Evolutionary conservation across 139 green algal species (phyloP).

Genomic region (Spirogloea muscicola): DNA sequence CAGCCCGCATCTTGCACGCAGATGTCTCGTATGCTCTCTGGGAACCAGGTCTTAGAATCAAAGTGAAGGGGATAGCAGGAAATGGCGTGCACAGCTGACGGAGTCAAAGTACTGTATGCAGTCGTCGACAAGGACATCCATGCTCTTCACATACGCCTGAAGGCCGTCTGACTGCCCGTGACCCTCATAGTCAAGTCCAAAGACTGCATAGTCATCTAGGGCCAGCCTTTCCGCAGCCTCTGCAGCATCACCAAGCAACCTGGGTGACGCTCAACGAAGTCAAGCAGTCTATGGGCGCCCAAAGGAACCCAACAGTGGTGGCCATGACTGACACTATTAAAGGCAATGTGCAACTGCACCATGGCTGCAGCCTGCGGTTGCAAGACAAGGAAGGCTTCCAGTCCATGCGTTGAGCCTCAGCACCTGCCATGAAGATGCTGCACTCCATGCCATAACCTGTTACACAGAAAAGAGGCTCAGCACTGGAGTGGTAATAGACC

Average conservation of each 20-base stretch:
- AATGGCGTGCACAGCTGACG: not conserved
- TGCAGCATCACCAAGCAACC: conserved; percentile 1
- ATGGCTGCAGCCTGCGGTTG: no score
- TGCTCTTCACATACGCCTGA: not conserved
- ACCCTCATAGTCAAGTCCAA: conserved; percentile 25
- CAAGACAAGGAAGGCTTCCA: no score
- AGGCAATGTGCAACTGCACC: no score
- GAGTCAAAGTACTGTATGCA: conserved; percentile 10
- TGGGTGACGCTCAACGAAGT: no score
- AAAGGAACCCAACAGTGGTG: no score
- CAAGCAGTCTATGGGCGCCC: no score
- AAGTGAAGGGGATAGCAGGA: no score
- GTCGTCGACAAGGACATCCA: conserved; percentile 18
- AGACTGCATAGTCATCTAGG: conserved; percentile 22
- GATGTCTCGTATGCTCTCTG: not conserved
- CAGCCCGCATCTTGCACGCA: not conserved
- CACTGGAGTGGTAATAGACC: no score
- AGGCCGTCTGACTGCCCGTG: conserved; percentile 27
- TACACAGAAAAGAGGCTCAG: no score
- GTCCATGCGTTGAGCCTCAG: no score
- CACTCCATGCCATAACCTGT: not conserved
- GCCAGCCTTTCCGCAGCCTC: not conserved
- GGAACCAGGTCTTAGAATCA: no score
- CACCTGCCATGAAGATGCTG: not conserved
- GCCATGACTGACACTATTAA: no score